Evolutionary conservation across 176 grass and related monocot genomes (phyloP).

Genomic region (Ampelocalamus luodianensis): DNA sequence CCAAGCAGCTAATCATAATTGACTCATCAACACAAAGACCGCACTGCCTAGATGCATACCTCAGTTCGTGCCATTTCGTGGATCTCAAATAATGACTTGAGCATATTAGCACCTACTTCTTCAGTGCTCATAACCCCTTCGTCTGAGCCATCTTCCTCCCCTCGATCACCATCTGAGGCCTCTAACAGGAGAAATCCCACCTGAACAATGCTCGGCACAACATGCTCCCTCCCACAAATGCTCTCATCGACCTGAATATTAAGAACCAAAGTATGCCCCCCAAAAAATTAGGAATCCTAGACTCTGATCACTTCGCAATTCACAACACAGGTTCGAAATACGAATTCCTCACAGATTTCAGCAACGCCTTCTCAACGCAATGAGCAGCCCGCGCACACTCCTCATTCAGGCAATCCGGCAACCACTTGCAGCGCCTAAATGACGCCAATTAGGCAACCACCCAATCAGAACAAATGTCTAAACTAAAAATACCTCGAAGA

Average conservation of each 20-base stretch:
- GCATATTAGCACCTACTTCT: constrained; percentile 72
- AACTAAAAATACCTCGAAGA: background rate
- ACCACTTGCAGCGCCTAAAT: constrained; percentile 81
- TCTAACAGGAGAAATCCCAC: constrained; percentile 78
- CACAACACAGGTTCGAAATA: constrained; percentile 23
- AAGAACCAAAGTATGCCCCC: constrained; percentile 13
- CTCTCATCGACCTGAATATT: constrained; percentile 70
- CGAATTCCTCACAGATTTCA: constrained; percentile 71
- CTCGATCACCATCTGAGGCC: constrained; percentile 46
- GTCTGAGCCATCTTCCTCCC: constrained; percentile 31
- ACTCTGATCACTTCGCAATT: background rate
- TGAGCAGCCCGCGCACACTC: constrained; percentile 56
- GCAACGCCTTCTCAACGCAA: constrained; percentile 63
- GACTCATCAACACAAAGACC: background rate
- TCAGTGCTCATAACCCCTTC: constrained; percentile 57
- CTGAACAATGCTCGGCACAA: constrained; percentile 77
- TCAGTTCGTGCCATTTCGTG: constrained; percentile 76
- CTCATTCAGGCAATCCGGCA: constrained; percentile 64
- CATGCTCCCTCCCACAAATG: constrained; percentile 75
- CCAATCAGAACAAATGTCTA: constrained; percentile 35
- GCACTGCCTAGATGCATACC: constrained; percentile 34
- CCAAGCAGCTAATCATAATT: background rate
- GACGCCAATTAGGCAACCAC: background rate
- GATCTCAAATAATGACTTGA: constrained; percentile 77
- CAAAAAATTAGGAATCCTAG: constrained; percentile 11